These are phyloP conservation scores for Mayamaea pseudoterrestris DNA, from an alignment of 108 stramenopile species.

Conservation along the genomic window DNA sequence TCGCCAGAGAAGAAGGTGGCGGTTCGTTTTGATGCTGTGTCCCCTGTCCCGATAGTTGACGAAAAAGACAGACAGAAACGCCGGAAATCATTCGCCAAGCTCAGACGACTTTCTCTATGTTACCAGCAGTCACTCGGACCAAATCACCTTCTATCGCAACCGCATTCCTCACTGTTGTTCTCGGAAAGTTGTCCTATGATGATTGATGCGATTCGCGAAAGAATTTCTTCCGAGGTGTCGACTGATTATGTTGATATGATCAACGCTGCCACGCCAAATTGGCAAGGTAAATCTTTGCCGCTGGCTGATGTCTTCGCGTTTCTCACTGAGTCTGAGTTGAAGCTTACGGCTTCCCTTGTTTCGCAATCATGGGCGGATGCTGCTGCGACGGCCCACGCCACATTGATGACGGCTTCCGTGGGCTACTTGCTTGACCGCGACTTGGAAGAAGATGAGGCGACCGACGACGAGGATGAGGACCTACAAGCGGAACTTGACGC, in stretches of 20 bases:
- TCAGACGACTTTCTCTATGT: too few relatives aligned
- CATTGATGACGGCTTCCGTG: conserved; percentile 56
- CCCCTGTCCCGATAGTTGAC: too few relatives aligned
- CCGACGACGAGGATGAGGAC: conserved; percentile 19
- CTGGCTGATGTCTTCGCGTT: conserved; percentile 38
- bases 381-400: conserved; percentile 52
- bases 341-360: conserved; percentile 42
- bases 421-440: conserved; percentile 31
- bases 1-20: too few relatives aligned
- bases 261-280: neutral
- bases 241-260: neutral
- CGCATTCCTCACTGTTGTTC: neutral
- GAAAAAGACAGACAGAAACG: too few relatives aligned
- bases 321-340: conserved; percentile 48
- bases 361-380: conserved; percentile 67
- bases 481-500: conserved; percentile 9
- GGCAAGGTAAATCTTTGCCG: conserved; percentile 2
- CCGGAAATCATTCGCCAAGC: too few relatives aligned
- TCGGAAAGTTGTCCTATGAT: neutral
- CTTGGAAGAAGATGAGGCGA: conserved; percentile 17
- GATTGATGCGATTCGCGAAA: neutral
- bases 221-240: neutral
- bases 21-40: too few relatives aligned
- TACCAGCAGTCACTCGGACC: neutral
- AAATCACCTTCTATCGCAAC: neutral